Evolutionary conservation across 129 eudicot genomes (phyloP), one percentile per base, ranked within the genome.

Genomic region (Arctium minus): DNA sequence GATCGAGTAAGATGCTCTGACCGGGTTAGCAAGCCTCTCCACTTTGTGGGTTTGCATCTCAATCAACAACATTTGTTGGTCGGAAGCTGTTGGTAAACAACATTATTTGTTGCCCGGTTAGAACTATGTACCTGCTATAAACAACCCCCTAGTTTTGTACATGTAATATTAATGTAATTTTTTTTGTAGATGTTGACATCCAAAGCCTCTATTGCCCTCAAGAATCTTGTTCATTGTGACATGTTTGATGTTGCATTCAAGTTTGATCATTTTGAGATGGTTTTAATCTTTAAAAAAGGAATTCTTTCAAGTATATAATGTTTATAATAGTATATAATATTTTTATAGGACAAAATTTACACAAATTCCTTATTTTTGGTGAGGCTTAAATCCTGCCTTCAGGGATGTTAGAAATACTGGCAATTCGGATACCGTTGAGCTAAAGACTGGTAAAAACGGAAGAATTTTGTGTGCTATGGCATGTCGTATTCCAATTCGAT

Each of bases 81-180:
- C 65, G 15, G 65, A 53, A 53, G 64, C 1, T 12, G 65, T 46
- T 46, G 56, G 56, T 46, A 53, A 53, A 53, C 22, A 3, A 4
- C 22, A 53, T 53, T 15, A 46, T 46, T 17, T 46, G 3, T 46
- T 46, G 10, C 56, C 53, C 56, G 17, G 56, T 46, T 10, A 10
- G 17, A 17, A 11, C 56, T 46, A 13, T n/a, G 1, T 48, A 48
- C 60, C 60, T 17, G 60, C 60, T 48, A 15, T 15, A 56, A 56
- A 56, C 67, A 56, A 60, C 27, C 68, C 68, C 68, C 22, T 73
- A 84, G 76, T 72, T 79, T 84, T 84, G 76, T 84, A 64, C 42
- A 84, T 84, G 83, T 78, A 83, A 78, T 72, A 3, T 17, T 80
- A 35, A 72, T 82, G 84, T 62, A 53, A 38, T 68, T 60, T 64